Evolutionary conservation across 495 filamentous ascomycete genomes (phyloP), one percentile per base, ranked within the genome.

Genomic region (Collariella sp.): DNA sequence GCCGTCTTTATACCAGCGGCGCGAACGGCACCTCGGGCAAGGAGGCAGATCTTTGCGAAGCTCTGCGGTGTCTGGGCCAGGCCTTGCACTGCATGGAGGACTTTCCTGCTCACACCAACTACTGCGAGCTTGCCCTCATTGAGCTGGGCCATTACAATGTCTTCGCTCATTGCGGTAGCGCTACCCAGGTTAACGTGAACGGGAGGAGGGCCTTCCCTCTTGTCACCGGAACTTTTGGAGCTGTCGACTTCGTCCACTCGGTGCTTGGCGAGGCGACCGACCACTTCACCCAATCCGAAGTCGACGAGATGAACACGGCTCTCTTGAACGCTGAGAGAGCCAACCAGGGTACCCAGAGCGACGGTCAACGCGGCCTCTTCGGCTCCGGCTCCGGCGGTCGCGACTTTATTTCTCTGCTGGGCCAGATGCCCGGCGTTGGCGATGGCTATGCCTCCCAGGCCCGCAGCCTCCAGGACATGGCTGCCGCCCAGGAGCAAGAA

Each of bases 71-170:
- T 46, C 76, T 98, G 6, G 93, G 93, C 0, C 93, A 98, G 69
- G 86, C 85, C 18, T 79, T 98, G 2, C 93, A 98, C 70, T 93
- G 87, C 58, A 76, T 97, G 46, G 93, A 98, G 67, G 91, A 98
- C 66, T 98, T 96, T 61, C 87, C 86, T 16, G 93, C 93, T 4
- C 93, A 98, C 66, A 91, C 87, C 35, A 98, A 98, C 65, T 96
- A 98, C 68, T 82, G 82, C 52, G 93, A 98, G 69, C 80, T 96
- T 24, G 85, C 78, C 7, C 76, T 98, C 24, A 83, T 88, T 3
- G 93, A 98, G 62, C 78, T 96, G 53, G 90, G 89, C 10, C 84
- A 86, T 58, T 76, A 74, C 47, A 81, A 84, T 44, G 86, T 98
- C 19, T 98, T 96, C 63, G 75, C 91, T 5, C 91, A 96, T 59